These are phyloP conservation scores for Fusarium nematophilum DNA, from an alignment of 2,329 filamentous ascomycete genomes.

Conservation along the genomic window DNA sequence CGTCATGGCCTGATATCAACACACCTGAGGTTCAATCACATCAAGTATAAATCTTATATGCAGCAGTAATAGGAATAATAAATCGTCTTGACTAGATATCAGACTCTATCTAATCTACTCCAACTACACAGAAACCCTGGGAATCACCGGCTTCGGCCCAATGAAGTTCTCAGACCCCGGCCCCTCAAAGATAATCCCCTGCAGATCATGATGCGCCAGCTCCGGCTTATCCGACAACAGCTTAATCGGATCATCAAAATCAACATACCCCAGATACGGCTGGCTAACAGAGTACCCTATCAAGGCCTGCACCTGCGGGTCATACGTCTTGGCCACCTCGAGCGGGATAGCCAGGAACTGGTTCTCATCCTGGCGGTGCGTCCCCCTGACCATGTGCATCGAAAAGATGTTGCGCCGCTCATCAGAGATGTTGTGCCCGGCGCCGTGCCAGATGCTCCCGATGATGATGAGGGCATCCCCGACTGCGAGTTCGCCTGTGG, in stretches of 20 bases:
- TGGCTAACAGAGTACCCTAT: slow-evolving; percentile 33
- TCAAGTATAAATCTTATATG: no score
- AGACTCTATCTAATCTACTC: no score
- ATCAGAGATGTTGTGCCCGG: slow-evolving; percentile 23
- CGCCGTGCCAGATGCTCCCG: slow-evolving; percentile 25
- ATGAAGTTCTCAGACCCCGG: no score
- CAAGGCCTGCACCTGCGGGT: slow-evolving; percentile 21
- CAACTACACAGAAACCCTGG: no score
- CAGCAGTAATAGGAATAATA: no score
- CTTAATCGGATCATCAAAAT: slow-evolving; percentile 30
- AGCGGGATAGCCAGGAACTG: slow-evolving; percentile 20
- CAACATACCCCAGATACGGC: slow-evolving; percentile 27
- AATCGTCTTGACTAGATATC: no score
- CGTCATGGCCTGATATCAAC: no score
- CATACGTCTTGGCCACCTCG: slow-evolving; percentile 6
- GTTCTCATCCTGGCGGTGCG: slow-evolving; percentile 30
- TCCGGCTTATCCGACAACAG: not conserved
- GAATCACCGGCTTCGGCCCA: no score
- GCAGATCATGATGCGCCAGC: no score
- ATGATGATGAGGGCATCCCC: slow-evolving; percentile 34
- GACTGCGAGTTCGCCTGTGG: slow-evolving; percentile 27
- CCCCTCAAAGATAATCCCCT: no score
- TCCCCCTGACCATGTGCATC: slow-evolving; percentile 15
- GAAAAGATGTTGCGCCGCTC: slow-evolving; percentile 20
- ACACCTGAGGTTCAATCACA: no score